Evolutionary conservation across 2,329 filamentous ascomycete genomes (phyloP), one percentile per base, ranked within the genome.

Genomic region (Cladosporium colombiae): DNA sequence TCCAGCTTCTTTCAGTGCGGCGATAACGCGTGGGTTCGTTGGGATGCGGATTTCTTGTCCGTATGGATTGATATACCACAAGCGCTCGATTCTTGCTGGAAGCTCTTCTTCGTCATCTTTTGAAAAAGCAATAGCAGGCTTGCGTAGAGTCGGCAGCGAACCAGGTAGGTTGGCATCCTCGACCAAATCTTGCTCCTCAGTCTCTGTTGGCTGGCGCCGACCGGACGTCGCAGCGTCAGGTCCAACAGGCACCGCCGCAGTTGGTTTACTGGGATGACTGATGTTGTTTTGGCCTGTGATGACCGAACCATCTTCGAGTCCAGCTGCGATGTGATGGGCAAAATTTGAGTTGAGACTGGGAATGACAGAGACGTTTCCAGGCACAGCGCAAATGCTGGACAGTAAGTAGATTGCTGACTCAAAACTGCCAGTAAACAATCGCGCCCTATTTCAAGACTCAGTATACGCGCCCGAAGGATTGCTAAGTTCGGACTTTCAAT

Each of bases 41-140:
- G 89, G 85, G 0, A 93, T 91, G 21, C 89, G 87, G 70, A 98
- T 97, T 78, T 97, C 93, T 75, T 97, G 92, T n/a, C 94, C 94
- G 77, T 97, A 98, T 0, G 94, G 94, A 74, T 97, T 98, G 80
- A 98, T 98, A 81, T 98, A 98, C 92, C 93, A 98, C 35, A 98
- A 84, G 2, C 93, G 82, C 64, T 89, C 83, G 71, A 98, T 96
- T 31, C 91, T 85, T 0, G 90, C 85, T 0, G 91, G 86, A 1
- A 98, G 82, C 64, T 94, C 91, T 67, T 91, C 87, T 68, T 92
- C 89, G 46, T 86, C 83, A 2, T 73, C 82, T 79, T 98, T 98
- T 74, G 86, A 90, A 76, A 97, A 96, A 5, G 84, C 82, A 67
- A 97, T 93, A 68, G 96, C 91, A 60, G 90, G 91, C 65, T 90